Evolutionary conservation across 169 alveolate genomes (phyloP).

Genomic region (Toxoplasma gondii): DNA sequence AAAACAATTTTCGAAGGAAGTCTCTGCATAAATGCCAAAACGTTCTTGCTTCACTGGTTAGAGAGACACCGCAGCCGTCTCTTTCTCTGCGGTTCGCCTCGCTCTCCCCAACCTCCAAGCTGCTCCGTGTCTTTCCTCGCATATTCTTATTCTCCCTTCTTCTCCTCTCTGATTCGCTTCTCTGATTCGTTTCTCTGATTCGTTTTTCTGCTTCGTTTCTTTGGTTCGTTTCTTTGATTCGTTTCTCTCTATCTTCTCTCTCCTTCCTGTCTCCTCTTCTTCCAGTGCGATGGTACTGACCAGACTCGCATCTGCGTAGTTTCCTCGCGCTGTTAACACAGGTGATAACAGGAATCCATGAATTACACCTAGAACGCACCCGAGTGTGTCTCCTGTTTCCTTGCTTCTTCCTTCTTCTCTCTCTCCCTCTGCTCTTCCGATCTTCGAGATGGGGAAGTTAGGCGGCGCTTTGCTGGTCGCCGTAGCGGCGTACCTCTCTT

Average conservation of each 20-base stretch:
- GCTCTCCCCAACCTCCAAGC: no score
- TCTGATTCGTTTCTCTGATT: background rate
- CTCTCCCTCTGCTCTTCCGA: no score
- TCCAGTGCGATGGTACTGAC: background rate
- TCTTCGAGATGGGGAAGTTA: background rate
- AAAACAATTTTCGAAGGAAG: no score
- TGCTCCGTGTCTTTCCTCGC: background rate
- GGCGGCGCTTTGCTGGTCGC: conserved; percentile 16
- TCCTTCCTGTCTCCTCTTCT: background rate
- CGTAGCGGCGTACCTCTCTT: background rate
- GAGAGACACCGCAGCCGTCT: no score
- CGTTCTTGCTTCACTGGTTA: no score
- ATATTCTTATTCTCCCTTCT: background rate
- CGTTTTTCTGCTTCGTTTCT: background rate
- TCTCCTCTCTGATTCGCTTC: background rate
- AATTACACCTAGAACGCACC: no score
- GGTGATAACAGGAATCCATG: no score
- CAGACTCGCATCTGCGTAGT: no score
- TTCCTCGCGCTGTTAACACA: no score
- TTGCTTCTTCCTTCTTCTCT: background rate
- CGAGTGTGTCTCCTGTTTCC: background rate
- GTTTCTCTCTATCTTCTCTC: background rate
- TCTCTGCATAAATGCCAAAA: no score
- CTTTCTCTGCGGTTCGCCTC: no score
- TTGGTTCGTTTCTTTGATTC: background rate